phyloP scores from a whole-genome alignment of 106 monocot species.

The Dioscorea zingiberensis region DNA sequence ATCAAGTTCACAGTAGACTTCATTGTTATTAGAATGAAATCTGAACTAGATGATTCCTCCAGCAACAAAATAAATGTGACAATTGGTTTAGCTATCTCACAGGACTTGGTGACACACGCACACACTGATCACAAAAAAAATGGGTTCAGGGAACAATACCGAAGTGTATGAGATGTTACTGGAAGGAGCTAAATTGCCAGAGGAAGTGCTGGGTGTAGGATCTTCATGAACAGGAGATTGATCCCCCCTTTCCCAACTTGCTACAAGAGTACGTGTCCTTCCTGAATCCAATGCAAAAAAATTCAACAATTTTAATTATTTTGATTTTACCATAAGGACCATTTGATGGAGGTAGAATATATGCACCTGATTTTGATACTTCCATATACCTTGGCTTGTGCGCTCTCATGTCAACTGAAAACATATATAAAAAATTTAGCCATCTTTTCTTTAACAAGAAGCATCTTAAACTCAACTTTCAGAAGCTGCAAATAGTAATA shows the following conservation, averaged over 20 bases:
- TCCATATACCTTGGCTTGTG: slow-evolving; percentile 54
- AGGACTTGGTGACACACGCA: no score
- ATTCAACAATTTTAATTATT: not conserved
- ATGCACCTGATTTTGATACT: slow-evolving; percentile 58
- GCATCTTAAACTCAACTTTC: no score
- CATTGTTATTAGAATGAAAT: no score
- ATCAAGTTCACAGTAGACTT: no score
- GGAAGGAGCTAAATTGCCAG: slow-evolving; percentile 13
- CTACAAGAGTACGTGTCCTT: slow-evolving; percentile 44
- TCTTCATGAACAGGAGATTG: slow-evolving; percentile 31
- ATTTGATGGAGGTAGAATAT: not conserved
- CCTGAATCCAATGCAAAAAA: slow-evolving; percentile 24
- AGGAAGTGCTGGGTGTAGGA: slow-evolving; percentile 26
- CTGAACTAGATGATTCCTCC: no score
- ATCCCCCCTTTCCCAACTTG: slow-evolving; percentile 61
- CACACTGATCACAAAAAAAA: no score
- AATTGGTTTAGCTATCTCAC: no score
- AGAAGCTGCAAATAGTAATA: not conserved
- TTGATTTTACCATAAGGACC: not conserved
- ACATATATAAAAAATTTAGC: not conserved
- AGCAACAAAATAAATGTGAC: no score
- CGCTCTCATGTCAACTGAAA: slow-evolving; percentile 48
- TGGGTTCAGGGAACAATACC: slow-evolving; percentile 17
- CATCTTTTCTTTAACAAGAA: no score
- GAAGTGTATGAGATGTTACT: slow-evolving; percentile 14